Conservation (phyloP, 192 early-diverging fungal genomes). For the Backusella morwellensis region DNA sequence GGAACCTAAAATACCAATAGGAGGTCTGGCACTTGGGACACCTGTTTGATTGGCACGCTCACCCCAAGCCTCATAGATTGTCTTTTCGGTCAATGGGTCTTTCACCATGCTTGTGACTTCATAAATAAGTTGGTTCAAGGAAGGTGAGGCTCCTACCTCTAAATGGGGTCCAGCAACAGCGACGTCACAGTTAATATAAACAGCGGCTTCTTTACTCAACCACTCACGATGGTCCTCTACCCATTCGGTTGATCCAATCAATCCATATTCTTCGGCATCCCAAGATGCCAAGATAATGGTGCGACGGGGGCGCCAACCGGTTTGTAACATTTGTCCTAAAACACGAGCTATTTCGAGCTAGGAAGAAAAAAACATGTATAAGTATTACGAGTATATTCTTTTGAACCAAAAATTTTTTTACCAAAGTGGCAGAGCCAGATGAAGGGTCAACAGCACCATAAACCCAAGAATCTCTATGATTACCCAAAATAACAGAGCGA, state of each 20-base stretch:
- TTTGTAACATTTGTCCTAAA: constrained; percentile 53
- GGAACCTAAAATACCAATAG: constrained; percentile 38
- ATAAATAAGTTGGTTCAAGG: constrained; percentile 46
- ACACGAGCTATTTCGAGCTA: constrained; percentile 52
- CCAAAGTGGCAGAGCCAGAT: constrained; percentile 58
- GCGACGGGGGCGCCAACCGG: constrained; percentile 63
- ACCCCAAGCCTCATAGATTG: constrained; percentile 52
- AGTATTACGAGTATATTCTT: neutral
- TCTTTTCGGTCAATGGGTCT: constrained; percentile 43
- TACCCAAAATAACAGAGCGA: constrained; percentile 48
- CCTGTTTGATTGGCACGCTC: neutral
- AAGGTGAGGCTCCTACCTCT: constrained; percentile 47
- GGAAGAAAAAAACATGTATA: neutral
- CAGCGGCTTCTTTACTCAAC: constrained; percentile 52
- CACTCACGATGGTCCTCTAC: constrained; percentile 62
- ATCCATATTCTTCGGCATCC: constrained; percentile 69
- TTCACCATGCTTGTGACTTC: constrained; percentile 46
- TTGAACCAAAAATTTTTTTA: neutral
- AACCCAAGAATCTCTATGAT: constrained; percentile 70
- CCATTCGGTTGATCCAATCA: constrained; percentile 70
- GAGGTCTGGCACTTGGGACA: constrained; percentile 9
- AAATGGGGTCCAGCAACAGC: constrained; percentile 54
- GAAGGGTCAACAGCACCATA: constrained; percentile 61
- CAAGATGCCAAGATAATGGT: constrained; percentile 64
- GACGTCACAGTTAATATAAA: constrained; percentile 60